Evolutionary conservation across 2,329 filamentous ascomycete species (phyloP), one percentile per base, ranked within the genome.

Genomic region (Eutypella sp.): DNA sequence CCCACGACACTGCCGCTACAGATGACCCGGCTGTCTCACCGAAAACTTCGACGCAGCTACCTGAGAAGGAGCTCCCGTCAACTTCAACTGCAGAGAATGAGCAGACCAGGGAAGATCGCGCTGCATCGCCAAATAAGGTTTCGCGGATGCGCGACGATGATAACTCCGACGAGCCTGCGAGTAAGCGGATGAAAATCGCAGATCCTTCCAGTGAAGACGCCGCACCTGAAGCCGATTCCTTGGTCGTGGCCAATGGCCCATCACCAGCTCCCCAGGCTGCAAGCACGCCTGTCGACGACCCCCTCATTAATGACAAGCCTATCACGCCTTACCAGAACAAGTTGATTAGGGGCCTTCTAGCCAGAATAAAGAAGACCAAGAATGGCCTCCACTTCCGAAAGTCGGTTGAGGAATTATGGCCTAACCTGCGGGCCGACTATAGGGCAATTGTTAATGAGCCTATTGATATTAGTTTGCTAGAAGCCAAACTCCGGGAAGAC

Each of bases 401-500:
- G 36, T 85, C 93, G 0, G 93, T 97, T 7, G 78, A 88, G 62
- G 79, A 77, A 33, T 71, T 92, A 20, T 88, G 86, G 66, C 78
- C 96, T 34, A 74, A 72, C 23, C 81, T 97, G 34, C 89, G 88
- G 45, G 82, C 81, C 2, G 87, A 89, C 51, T 87, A 86, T 52
- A 71, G 79, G 2, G 73, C 85, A 29, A 82, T 72, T 50, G 70
- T 97, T 55, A 79, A 82, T 31, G 77, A 84, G 24, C 91, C 91
- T 0, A 91, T 95, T 74, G 92, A 97, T 65, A 76, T 99, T 31
- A 75, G 78, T 33, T 85, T 85, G 9, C 87, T 99, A 59, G 92
- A 97, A 61, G 74, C 77, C 43, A 91, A 87, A 54, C 67, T 97
- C 29, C 89, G 89, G 58, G 76, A 81, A 24, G 76, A 79, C 43